Conservation (phyloP, 805 yeast genomes). For the Ogataea wickerhamii region DNA sequence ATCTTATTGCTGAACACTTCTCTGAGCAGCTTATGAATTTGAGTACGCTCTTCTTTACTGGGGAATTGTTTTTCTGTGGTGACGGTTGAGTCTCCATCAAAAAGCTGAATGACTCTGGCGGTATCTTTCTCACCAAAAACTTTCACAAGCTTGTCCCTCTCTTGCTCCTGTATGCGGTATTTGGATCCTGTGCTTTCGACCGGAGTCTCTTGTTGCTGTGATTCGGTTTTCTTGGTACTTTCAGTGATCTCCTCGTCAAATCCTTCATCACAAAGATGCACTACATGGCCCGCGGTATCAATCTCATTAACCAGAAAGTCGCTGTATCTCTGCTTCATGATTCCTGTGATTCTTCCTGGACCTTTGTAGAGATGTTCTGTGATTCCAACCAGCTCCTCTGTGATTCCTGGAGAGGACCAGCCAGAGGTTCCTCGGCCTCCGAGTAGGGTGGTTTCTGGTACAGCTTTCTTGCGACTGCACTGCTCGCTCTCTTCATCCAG, state of each 20-base stretch:
- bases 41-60: slow-evolving; percentile 72
- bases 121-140: slow-evolving; percentile 60
- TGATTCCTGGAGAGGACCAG: slow-evolving; percentile 38
- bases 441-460: not conserved
- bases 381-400: slow-evolving; percentile 85
- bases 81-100: slow-evolving; percentile 50
- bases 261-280: slow-evolving; percentile 76
- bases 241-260: slow-evolving; percentile 40
- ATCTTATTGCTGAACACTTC: slow-evolving; percentile 67
- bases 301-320: slow-evolving; percentile 95
- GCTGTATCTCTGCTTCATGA: slow-evolving; percentile 82
- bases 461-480: not conserved
- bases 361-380: slow-evolving; percentile 57
- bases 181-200: slow-evolving; percentile 35
- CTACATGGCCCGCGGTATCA: slow-evolving; percentile 59
- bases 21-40: slow-evolving; percentile 73
- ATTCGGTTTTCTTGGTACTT: slow-evolving; percentile 35
- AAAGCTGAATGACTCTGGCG: slow-evolving; percentile 48
- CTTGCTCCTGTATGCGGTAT: slow-evolving; percentile 39
- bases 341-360: slow-evolving; percentile 67
- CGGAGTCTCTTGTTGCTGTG: slow-evolving; percentile 37
- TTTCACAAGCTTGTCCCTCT: slow-evolving; percentile 45
- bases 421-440: not conserved
- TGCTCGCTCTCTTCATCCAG: not conserved
- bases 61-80: slow-evolving; percentile 54